Base-by-base conservation (phyloP, 139 green algal genomes). In the Mesotaenium endlicherianum region DNA sequence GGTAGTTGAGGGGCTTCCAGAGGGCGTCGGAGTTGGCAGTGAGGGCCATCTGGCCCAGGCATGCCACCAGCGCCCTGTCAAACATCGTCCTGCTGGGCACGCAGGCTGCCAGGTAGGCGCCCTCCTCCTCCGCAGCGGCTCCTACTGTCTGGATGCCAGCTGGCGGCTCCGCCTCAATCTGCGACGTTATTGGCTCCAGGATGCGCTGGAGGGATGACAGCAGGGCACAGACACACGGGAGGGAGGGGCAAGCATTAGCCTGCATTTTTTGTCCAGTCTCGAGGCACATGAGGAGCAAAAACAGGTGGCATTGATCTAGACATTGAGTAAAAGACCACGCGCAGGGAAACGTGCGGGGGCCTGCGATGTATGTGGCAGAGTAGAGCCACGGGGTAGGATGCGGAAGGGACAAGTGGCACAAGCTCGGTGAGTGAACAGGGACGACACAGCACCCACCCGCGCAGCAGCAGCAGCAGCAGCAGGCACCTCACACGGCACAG, bases 1-100 rank as follows among this genome's bases (percentile, higher is more conserved):
- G 38, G 74, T 87, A 75, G 43, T 98, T 97, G 31, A 98, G 83
- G 42, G 91, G 93, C 85, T 95, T 94, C 93, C 94, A 98, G 64
- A 90, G 40, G 30, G 82, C 87, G 47, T 97, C 95, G 17, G 78
- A 91, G 77, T 92, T 90, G 11, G 89, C 89, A 0, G 93, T 86
- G 0, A 94, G 70, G 0, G 92, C 94, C 93, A 98, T 88, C 75
- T 94, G 87, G 20, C 60, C 67, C 17, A 88, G 3, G 43, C 77
- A 87, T 16, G 44, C n/a, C 53, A 93, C 88, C 26, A 98, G 79
- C 0, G 75, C 82, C 38, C 71, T 77, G 26, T 89, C 80, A 34
- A 83, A 38, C 40, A 77, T 71, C 39, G 17, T 49, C 38, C 38
- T 49, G 50, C 41, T 82, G n/a, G 75, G 75, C 31, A 64, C 8